These are phyloP conservation scores for Mucor plumbeus DNA, from an alignment of 371 early-diverging fungal genomes.

Conservation along the genomic window DNA sequence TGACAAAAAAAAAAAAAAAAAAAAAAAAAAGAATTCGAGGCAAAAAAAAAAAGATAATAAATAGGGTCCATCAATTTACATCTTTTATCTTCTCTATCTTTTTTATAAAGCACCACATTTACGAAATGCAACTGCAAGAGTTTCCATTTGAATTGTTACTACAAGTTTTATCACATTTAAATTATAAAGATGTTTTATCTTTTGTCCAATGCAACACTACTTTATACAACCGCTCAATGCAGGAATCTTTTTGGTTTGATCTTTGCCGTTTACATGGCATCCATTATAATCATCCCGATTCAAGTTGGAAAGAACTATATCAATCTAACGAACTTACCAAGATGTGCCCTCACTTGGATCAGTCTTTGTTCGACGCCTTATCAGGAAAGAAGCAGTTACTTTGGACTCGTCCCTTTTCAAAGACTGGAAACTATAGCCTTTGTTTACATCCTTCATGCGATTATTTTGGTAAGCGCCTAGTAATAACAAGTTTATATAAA, in stretches of 20 bases:
- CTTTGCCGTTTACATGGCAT: conserved; percentile 20
- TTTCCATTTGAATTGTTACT: conserved; percentile 14
- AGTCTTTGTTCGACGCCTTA: background rate
- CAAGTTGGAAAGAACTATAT: conserved; percentile 17
- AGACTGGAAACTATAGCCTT: background rate
- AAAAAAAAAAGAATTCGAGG: background rate
- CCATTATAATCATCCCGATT: conserved; percentile 15
- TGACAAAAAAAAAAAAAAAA: background rate
- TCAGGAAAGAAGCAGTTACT: conserved; percentile 14
- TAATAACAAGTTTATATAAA: background rate
- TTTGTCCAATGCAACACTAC: conserved; percentile 7
- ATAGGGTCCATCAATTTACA: background rate
- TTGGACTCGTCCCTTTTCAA: conserved; percentile 3
- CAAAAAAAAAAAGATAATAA: conserved; percentile 1
- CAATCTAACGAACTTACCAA: conserved; percentile 3
- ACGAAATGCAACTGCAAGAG: conserved; percentile 9
- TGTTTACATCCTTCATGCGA: conserved; percentile 17
- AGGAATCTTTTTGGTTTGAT: conserved; percentile 22
- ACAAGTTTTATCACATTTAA: conserved; percentile 8
- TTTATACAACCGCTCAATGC: conserved; percentile 1
- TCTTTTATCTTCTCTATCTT: background rate
- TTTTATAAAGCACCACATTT: background rate
- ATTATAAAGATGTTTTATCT: background rate
- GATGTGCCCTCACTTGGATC: conserved; percentile 23
- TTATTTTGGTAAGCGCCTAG: conserved; percentile 7